These are phyloP conservation scores for Agroathelia rolfsii DNA, from an alignment of 1,284 basidiomycete genomes.

Conservation along the genomic window DNA sequence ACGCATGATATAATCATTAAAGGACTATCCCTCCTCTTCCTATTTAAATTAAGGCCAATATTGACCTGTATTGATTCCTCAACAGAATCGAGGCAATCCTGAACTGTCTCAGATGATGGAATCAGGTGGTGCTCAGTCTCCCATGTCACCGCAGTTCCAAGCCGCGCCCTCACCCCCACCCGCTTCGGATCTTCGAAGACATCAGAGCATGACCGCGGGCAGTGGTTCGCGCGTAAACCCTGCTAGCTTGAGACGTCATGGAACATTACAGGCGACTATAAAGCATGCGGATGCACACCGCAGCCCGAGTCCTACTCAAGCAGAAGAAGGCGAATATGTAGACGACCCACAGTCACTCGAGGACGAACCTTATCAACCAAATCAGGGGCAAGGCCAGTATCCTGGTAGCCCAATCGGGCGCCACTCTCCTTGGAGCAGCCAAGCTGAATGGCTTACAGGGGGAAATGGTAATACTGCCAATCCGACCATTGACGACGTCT, in stretches of 20 bases:
- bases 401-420: constrained; percentile 54
- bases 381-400: constrained; percentile 33
- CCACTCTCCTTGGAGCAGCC: constrained; percentile 54
- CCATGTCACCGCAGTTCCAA: constrained; percentile 52
- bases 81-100: not conserved
- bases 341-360: constrained; percentile 39
- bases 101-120: too few relatives aligned
- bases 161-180: constrained; percentile 53
- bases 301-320: constrained; percentile 36
- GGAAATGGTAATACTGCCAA: constrained; percentile 19
- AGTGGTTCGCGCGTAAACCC: too few relatives aligned
- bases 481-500: constrained; percentile 59
- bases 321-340: constrained; percentile 49
- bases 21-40: too few relatives aligned
- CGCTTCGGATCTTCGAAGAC: constrained; percentile 58
- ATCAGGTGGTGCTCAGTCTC: constrained; percentile 34
- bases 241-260: too few relatives aligned
- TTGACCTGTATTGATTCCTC: too few relatives aligned
- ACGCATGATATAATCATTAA: constrained; percentile 3
- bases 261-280: constrained; percentile 53
- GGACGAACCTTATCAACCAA: constrained; percentile 47
- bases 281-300: too few relatives aligned
- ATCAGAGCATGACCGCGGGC: constrained; percentile 71
- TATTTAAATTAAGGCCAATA: too few relatives aligned
- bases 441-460: constrained; percentile 53